These are phyloP conservation scores for Camelina hispida DNA, from an alignment of 345 rosid species.

Conservation along the genomic window DNA sequence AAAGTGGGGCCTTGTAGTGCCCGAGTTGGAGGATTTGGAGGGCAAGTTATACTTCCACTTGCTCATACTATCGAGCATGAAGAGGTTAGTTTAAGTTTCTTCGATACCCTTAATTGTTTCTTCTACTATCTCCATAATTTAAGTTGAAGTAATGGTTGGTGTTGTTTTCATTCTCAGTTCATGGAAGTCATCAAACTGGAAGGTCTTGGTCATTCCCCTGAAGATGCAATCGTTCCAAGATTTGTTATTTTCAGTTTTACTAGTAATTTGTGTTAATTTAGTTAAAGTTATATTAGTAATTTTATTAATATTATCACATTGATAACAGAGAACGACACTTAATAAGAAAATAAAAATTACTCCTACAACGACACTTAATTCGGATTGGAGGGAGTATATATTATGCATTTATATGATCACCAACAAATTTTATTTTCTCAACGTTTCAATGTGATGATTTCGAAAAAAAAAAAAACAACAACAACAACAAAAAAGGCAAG, in stretches of 20 bases:
- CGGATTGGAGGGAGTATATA: no score
- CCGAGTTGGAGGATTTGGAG: conserved; percentile 84
- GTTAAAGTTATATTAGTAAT: no score
- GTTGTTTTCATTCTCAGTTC: conserved; percentile 52
- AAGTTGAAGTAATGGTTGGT: conserved; percentile 9
- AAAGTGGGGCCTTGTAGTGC: conserved; percentile 93
- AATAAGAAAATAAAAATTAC: no score
- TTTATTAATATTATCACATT: no score
- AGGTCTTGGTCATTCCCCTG: conserved; percentile 86
- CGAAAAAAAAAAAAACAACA: no score
- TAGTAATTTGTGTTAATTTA: no score
- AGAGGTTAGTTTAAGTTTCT: conserved; percentile 62
- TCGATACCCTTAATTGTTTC: neutral
- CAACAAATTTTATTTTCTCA: neutral
- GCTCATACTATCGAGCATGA: conserved; percentile 97
- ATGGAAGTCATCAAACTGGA: conserved; percentile 96
- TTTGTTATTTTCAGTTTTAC: no score
- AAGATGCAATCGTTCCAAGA: conserved; percentile 87
- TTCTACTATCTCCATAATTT: neutral
- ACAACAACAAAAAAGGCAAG: neutral
- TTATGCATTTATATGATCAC: neutral
- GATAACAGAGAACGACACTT: no score
- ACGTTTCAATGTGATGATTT: neutral
- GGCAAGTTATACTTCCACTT: conserved; percentile 94
- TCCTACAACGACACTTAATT: no score